phyloP scores from a whole-genome alignment of 192 early-diverging fungal genomes.

The Mortierella antarctica region DNA sequence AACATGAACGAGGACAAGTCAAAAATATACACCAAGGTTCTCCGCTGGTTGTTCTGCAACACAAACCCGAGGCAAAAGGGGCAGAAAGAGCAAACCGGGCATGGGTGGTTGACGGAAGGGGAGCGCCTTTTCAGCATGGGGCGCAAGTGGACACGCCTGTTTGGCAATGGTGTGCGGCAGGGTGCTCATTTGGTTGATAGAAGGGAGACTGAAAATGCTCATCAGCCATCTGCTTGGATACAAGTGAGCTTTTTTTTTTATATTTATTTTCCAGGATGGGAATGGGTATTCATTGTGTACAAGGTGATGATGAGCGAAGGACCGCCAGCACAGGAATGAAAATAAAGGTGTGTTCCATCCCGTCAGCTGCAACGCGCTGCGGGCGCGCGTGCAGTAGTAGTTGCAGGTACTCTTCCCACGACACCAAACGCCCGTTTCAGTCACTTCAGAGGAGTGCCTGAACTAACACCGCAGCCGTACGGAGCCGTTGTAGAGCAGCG shows the following conservation, averaged over 20 bases:
- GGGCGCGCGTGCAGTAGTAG: too few relatives aligned
- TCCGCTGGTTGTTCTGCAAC: too few relatives aligned
- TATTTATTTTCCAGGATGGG: constrained; percentile 1
- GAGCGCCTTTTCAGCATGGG: neutral
- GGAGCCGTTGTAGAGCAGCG: neutral
- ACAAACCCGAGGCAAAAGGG: too few relatives aligned
- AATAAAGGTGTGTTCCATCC: too few relatives aligned
- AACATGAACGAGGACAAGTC: too few relatives aligned
- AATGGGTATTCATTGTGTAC: neutral
- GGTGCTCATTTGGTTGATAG: neutral
- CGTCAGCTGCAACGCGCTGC: too few relatives aligned
- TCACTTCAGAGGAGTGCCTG: too few relatives aligned
- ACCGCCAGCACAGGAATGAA: neutral
- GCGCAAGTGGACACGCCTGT: neutral
- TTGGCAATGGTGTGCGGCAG: neutral
- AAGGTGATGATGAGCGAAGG: neutral
- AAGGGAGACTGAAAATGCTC: neutral
- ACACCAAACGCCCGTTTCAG: too few relatives aligned
- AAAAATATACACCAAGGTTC: too few relatives aligned
- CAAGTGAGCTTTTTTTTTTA: constrained; percentile 1
- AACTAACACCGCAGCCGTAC: too few relatives aligned
- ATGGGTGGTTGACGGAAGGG: neutral
- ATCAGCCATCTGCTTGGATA: neutral
- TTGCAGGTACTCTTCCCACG: too few relatives aligned
- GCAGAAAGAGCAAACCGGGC: too few relatives aligned